Conservation (phyloP, 495 filamentous ascomycete genomes). For the Alectoria sarmentosa region DNA sequence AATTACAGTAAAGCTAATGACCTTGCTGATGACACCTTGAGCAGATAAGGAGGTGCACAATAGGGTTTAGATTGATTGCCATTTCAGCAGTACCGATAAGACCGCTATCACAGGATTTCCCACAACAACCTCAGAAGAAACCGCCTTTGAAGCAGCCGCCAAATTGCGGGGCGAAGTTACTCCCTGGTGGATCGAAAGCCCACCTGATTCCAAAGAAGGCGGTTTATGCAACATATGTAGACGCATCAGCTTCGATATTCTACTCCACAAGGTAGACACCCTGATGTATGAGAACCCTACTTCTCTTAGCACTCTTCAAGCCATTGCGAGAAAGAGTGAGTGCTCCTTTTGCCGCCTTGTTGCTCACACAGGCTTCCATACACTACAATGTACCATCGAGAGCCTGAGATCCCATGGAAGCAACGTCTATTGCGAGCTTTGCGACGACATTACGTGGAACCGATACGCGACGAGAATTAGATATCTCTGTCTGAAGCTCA, state of each 20-base stretch:
- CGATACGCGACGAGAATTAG: constrained; percentile 1
- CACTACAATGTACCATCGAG: neutral
- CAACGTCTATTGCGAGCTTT: neutral
- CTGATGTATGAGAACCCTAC: neutral
- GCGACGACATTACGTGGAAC: neutral
- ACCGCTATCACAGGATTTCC: no score
- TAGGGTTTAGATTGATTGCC: neutral
- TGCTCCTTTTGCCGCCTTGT: constrained; percentile 6
- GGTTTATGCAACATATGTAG: constrained; percentile 4
- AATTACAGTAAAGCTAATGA: neutral
- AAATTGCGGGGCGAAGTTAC: neutral
- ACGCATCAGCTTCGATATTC: neutral
- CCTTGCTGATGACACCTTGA: neutral
- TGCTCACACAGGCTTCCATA: constrained; percentile 1
- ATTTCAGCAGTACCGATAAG: neutral
- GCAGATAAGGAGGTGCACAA: neutral
- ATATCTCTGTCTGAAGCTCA: constrained; percentile 4
- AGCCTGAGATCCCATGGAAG: neutral
- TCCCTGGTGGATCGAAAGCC: constrained; percentile 6
- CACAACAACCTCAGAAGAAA: neutral
- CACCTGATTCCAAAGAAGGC: neutral
- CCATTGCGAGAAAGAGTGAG: constrained; percentile 1
- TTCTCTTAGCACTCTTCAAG: constrained; percentile 5
- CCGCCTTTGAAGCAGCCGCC: neutral
- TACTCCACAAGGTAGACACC: neutral